These are phyloP conservation scores for Pilatotrama ljubarskyi DNA, from an alignment of 768 basidiomycete genomes.

Conservation along the genomic window DNA sequence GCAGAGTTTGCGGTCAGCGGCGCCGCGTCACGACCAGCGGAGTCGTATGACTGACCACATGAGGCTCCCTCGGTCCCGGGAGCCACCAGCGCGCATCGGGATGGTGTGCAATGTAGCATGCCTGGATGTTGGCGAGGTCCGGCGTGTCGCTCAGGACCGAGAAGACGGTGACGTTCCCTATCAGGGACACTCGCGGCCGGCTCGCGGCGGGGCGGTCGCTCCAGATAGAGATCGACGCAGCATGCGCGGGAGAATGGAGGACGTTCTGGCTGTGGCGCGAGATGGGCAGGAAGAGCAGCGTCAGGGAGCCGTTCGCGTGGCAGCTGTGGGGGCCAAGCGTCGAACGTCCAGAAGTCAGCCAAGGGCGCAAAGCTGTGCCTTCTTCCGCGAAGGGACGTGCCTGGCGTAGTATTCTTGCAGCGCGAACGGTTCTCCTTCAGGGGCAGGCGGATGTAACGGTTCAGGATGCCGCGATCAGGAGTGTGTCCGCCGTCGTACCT, in stretches of 20 bases:
- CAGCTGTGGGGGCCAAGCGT: conserved; percentile 37
- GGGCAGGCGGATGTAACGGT: conserved; percentile 9
- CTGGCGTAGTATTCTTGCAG: conserved; percentile 57
- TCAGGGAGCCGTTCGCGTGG: conserved; percentile 51
- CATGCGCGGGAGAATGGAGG: conserved; percentile 38
- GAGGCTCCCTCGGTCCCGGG: conserved; percentile 47
- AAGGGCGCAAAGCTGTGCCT: conserved; percentile 10
- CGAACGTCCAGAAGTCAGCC: neutral
- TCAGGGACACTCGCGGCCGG: conserved; percentile 48
- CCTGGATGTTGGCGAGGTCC: conserved; percentile 35
- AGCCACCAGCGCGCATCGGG: conserved; percentile 55
- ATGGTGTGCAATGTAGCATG: conserved; percentile 47
- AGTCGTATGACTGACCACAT: conserved; percentile 38
- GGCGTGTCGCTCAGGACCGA: conserved; percentile 33
- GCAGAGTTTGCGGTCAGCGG: conserved; percentile 10
- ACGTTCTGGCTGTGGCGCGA: conserved; percentile 56
- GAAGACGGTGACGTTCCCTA: conserved; percentile 51
- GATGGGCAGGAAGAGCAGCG: conserved; percentile 53
- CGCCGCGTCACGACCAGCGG: neutral
- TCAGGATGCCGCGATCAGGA: neutral
- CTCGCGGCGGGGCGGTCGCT: conserved; percentile 43
- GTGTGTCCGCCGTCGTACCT: conserved; percentile 32
- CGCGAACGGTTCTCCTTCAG: conserved; percentile 46
- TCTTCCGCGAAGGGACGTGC: conserved; percentile 24
- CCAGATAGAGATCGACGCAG: conserved; percentile 47